Conservation (phyloP, 1,284 basidiomycete genomes). For the Stygiomarasmius scandens region DNA sequence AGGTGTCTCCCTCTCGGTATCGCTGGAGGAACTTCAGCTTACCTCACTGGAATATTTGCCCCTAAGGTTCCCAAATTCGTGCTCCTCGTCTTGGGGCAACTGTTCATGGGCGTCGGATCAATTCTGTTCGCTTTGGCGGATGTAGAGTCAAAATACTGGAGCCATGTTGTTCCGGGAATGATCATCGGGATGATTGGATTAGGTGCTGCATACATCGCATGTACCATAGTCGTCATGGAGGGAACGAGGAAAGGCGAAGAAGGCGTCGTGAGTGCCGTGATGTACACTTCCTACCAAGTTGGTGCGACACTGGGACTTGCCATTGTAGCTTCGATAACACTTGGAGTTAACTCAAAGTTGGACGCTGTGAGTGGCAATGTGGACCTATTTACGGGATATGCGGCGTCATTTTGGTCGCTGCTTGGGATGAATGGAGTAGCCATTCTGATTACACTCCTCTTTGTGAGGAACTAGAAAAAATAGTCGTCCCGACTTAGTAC, state of each 20-base stretch:
- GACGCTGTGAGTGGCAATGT: neutral
- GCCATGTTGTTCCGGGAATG: constrained; percentile 20
- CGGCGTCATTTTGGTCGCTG: constrained; percentile 21
- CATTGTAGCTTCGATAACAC: constrained; percentile 17
- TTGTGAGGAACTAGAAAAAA: constrained; percentile 6
- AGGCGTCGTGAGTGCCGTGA: constrained; percentile 22
- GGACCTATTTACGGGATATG: constrained; percentile 14
- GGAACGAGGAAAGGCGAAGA: constrained; percentile 16
- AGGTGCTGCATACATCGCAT: constrained; percentile 16
- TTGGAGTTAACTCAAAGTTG: constrained; percentile 15
- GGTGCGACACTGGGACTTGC: constrained; percentile 21
- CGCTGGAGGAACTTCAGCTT: constrained; percentile 15
- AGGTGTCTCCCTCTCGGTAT: constrained; percentile 19
- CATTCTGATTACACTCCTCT: constrained; percentile 14
- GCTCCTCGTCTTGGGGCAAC: constrained; percentile 18
- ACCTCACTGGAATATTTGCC: constrained; percentile 16
- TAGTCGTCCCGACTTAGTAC: no score
- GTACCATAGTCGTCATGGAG: constrained; percentile 20
- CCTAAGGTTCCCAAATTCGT: constrained; percentile 14
- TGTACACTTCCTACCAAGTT: constrained; percentile 21
- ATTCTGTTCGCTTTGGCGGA: constrained; percentile 21
- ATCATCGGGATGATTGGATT: constrained; percentile 19
- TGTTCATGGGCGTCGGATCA: constrained; percentile 17
- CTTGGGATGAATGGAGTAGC: constrained; percentile 16
- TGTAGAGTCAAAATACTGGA: constrained; percentile 19